Percentiles rank a stretch among this genome's conserved stretches.
These are phyloP conservation scores for Agarophyton chilense DNA, from an alignment of 23 red algal species.

Conservation along the genomic window DNA sequence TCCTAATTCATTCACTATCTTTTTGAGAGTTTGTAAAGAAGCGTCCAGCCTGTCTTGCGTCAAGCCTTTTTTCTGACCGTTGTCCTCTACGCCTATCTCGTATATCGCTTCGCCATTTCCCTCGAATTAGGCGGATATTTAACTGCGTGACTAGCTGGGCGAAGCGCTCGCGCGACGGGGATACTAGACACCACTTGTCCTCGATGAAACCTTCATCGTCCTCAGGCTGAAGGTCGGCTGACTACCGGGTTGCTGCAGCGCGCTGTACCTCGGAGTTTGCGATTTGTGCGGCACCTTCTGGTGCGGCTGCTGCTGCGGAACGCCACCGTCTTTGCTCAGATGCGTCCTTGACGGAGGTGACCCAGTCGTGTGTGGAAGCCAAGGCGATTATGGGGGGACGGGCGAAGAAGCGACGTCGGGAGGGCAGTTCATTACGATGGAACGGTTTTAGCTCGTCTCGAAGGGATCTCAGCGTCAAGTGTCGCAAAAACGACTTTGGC, in stretches of 20 bases:
- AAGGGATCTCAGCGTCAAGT: no score
- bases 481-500: no score
- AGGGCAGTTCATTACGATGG: background rate
- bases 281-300: background rate
- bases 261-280: slow-evolving; percentile 25
- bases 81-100: slow-evolving; percentile 92
- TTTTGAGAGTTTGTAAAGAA: slow-evolving; percentile 73
- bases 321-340: slow-evolving; percentile 15
- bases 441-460: no score
- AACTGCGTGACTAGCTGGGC: slow-evolving; percentile 96
- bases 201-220: slow-evolving; percentile 96
- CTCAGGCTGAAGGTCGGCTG: slow-evolving; percentile 82
- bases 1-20: slow-evolving; percentile 88
- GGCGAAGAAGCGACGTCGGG: background rate
- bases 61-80: slow-evolving; percentile 81
- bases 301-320: background rate
- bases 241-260: background rate
- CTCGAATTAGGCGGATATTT: slow-evolving; percentile 86
- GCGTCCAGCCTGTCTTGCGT: slow-evolving; percentile 64
- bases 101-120: slow-evolving; percentile 96
- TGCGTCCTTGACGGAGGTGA: slow-evolving; percentile 8
- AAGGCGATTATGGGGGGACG: background rate
- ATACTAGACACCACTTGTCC: slow-evolving; percentile 94
- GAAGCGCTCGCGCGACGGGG: slow-evolving; percentile 87
- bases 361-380: slow-evolving; percentile 29